phyloP scores from a whole-genome alignment of 768 basidiomycete species.

The Glaciozyma antarctica region DNA sequence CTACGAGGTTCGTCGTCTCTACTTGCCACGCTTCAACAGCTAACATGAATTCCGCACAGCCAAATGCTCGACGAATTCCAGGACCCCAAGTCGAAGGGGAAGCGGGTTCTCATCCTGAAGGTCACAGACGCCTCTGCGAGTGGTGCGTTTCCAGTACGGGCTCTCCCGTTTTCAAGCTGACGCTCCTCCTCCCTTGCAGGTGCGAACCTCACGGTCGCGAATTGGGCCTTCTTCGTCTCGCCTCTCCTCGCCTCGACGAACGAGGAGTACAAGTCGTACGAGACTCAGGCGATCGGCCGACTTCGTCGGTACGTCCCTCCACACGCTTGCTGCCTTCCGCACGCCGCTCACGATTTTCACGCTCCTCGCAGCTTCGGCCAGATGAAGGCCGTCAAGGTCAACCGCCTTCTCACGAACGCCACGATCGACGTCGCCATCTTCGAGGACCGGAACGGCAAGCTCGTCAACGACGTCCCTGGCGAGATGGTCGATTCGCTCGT shows the following conservation, averaged over 20 bases:
- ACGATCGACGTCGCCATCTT: conserved; percentile 85
- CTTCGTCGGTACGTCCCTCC: conserved; percentile 66
- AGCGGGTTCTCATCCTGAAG: conserved; percentile 67
- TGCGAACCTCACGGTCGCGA: conserved; percentile 76
- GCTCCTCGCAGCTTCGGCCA: conserved; percentile 58
- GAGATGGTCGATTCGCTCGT: too few species aligned
- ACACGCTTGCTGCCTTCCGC: neutral
- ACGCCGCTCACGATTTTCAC: neutral
- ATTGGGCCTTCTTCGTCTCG: conserved; percentile 89
- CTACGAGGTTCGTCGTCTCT: conserved; percentile 41
- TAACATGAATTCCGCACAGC: conserved; percentile 39
- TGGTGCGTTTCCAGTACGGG: conserved; percentile 46
- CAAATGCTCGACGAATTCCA: conserved; percentile 81
- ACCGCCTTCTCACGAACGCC: conserved; percentile 70
- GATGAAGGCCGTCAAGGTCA: conserved; percentile 65
- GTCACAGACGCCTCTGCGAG: conserved; percentile 94
- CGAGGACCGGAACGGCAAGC: conserved; percentile 25
- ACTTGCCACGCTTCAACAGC: neutral
- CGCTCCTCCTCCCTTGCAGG: conserved; percentile 23
- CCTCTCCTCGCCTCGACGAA: conserved; percentile 72
- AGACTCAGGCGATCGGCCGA: conserved; percentile 41
- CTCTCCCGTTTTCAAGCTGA: neutral
- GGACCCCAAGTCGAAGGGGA: conserved; percentile 56
- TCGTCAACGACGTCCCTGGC: conserved; percentile 3
- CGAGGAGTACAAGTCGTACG: conserved; percentile 65